A percentile compares a stretch with the other conserved stretches of the same genome.
phyloP scores from a whole-genome alignment of 1,284 basidiomycete genomes.

The Melanopsichium pennsylvanicum region DNA sequence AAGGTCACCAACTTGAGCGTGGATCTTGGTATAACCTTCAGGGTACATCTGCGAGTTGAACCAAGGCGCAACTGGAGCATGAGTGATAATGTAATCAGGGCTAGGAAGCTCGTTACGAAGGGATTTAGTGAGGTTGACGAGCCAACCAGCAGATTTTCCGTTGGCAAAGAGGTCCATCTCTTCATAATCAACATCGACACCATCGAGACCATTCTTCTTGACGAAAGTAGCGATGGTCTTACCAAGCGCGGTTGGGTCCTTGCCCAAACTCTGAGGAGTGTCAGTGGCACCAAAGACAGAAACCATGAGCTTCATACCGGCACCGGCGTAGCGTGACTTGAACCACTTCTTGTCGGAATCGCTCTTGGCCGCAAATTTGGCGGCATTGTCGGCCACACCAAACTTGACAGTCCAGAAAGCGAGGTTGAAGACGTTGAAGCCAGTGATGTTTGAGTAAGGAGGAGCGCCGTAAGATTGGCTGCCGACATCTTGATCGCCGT shows the following conservation, averaged over 20 bases:
- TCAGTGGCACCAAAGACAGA: constrained; percentile 69
- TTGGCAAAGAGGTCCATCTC: constrained; percentile 65
- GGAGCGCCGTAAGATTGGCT: constrained; percentile 42
- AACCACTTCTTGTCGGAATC: constrained; percentile 49
- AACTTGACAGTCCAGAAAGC: constrained; percentile 68
- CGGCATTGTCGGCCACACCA: constrained; percentile 64
- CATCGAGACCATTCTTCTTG: constrained; percentile 70
- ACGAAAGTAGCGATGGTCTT: constrained; percentile 65
- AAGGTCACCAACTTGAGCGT: constrained; percentile 37
- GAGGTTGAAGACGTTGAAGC: constrained; percentile 68
- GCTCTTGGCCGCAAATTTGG: constrained; percentile 44
- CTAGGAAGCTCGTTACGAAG: constrained; percentile 68
- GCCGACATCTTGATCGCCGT: constrained; percentile 37
- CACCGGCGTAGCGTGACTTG: constrained; percentile 66
- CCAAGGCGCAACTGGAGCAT: constrained; percentile 61
- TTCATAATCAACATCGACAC: constrained; percentile 73
- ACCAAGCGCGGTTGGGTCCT: constrained; percentile 27
- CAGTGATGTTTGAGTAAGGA: constrained; percentile 38
- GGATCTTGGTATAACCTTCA: constrained; percentile 36
- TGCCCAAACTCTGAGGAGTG: constrained; percentile 67
- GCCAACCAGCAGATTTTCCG: constrained; percentile 31
- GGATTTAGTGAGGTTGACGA: constrained; percentile 67
- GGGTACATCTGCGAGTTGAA: constrained; percentile 38
- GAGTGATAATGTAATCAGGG: constrained; percentile 62
- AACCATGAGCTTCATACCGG: constrained; percentile 67